Conservation (phyloP, 164 flowering plant species). For the Vitis labrusca region DNA sequence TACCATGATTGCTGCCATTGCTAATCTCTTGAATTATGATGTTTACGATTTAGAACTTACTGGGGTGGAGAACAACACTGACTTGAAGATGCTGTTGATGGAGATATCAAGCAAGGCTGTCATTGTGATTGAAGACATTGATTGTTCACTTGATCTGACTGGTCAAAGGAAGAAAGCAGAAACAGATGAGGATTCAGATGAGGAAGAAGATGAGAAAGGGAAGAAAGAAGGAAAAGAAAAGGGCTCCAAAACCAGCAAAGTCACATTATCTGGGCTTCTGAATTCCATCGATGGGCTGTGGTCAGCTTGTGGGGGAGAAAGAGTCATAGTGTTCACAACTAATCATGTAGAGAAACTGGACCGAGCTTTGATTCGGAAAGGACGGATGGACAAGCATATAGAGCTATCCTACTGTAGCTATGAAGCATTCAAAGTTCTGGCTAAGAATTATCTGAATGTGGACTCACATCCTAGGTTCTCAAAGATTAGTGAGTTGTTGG, state of each 20-base stretch:
- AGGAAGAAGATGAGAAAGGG: slow-evolving; percentile 2
- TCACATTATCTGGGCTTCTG: slow-evolving; percentile 31
- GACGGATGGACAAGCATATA: slow-evolving; percentile 50
- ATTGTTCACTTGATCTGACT: slow-evolving; percentile 46
- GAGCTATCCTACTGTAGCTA: slow-evolving; percentile 39
- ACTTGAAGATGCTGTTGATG: slow-evolving; percentile 37
- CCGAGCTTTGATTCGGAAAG: slow-evolving; percentile 39
- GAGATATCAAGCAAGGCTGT: slow-evolving; percentile 39
- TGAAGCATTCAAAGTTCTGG: slow-evolving; percentile 45
- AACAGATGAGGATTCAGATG: slow-evolving; percentile 4
- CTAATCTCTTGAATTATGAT: slow-evolving; percentile 43
- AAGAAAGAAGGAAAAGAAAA: slow-evolving; percentile 5
- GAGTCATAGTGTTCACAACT: slow-evolving; percentile 39
- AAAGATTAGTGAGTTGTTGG: slow-evolving; percentile 17
- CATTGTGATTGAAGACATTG: slow-evolving; percentile 50
- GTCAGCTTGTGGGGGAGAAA: slow-evolving; percentile 38
- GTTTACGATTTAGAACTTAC: slow-evolving; percentile 52
- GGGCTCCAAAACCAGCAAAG: slow-evolving; percentile 13
- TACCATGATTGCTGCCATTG: slow-evolving; percentile 61
- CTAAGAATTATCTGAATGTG: slow-evolving; percentile 36
- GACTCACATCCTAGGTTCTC: slow-evolving; percentile 31
- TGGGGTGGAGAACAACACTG: slow-evolving; percentile 39
- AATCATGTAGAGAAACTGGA: slow-evolving; percentile 45
- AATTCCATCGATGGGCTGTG: slow-evolving; percentile 35
- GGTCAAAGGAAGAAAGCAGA: slow-evolving; percentile 30